A percentile compares a stretch with the other conserved stretches of the same genome.
Conservation (phyloP, 352 stramenopile genomes). For the Phytophthora kernoviae region DNA sequence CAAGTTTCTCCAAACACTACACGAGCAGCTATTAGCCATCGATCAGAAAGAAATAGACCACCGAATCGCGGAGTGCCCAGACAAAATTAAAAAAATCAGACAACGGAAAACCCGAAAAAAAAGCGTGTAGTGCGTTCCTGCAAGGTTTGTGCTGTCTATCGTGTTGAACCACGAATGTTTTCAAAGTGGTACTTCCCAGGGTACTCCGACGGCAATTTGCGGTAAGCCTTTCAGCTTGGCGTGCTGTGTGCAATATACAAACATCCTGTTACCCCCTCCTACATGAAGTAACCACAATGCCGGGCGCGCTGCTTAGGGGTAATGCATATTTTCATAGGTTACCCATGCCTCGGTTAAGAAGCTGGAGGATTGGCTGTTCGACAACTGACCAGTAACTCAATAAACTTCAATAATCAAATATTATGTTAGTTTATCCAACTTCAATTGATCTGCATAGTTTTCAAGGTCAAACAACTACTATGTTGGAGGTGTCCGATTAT, state of each 20-base stretch:
- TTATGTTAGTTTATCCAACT: background rate
- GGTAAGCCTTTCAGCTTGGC: background rate
- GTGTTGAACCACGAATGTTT: background rate
- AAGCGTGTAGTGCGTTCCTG: background rate
- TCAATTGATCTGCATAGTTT: background rate
- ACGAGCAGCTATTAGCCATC: too few species aligned
- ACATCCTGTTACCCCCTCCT: background rate
- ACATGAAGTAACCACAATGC: background rate
- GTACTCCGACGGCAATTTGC: too few species aligned
- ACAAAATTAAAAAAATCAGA: background rate
- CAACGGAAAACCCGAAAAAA: background rate
- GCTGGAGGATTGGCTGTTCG: too few species aligned
- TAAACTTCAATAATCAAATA: background rate
- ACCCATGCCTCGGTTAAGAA: too few species aligned
- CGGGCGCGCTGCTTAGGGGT: too few species aligned
- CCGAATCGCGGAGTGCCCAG: background rate
- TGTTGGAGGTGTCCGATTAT: background rate
- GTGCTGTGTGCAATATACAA: background rate
- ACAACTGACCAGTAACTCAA: too few species aligned
- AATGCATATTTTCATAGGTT: too few species aligned
- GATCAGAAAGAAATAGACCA: background rate
- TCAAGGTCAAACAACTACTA: background rate
- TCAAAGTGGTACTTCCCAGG: too few species aligned
- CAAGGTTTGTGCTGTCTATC: background rate
- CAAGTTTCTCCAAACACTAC: background rate